Evolutionary conservation across 2,329 filamentous ascomycete genomes (phyloP), one percentile per base, ranked within the genome.

Genomic region (Ophiostoma sp.): DNA sequence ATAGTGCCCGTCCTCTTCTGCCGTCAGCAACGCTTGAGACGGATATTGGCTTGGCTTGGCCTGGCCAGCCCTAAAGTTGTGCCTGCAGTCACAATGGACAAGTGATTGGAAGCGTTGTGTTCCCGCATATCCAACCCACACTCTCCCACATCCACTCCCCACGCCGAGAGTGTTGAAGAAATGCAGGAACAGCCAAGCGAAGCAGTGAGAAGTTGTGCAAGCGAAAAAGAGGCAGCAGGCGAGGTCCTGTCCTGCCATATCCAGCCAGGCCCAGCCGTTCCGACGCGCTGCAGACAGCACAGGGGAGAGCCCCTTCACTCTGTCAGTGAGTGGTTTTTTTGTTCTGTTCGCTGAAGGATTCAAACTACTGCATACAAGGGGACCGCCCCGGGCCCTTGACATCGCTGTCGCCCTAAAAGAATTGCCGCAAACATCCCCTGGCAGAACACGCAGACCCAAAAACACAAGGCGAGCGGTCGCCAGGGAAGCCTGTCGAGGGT

Each of bases 391-490:
- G n/a, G 50, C 50, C 50, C 50, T 55, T 36, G 33, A 55, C 50
- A 9, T 4, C 19, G 50, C n/a, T 22, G 15, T 8, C 8, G n/a
- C n/a, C 19, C 31, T 11, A 31, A 33, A 50, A 68, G 19, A 69
- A 55, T 57, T 59, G 68, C 68, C 52, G 68, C 68, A 70, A 59
- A 33, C n/a, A 8, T 2, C 61, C 61, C 61, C 36, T 63, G 59
- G 39, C 22, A 48, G 45, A 69, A 36, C 8, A 36, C 33, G 33
- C 33, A 36, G 11, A 66, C 50, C 9, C 42, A 45, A 45, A 25
- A 22, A 55, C 22, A 25, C 70, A 71, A 52, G 70, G 70, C 70
- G 57, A 71, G 42, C 70, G 70, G 70, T 64, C 52, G 7, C n/a
- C 50, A 36, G 33, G 36, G 50, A 59, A 42, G 48, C 48, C 66